phyloP scores from a whole-genome alignment of 2,329 filamentous ascomycete genomes.

The Capronia epimyces region DNA sequence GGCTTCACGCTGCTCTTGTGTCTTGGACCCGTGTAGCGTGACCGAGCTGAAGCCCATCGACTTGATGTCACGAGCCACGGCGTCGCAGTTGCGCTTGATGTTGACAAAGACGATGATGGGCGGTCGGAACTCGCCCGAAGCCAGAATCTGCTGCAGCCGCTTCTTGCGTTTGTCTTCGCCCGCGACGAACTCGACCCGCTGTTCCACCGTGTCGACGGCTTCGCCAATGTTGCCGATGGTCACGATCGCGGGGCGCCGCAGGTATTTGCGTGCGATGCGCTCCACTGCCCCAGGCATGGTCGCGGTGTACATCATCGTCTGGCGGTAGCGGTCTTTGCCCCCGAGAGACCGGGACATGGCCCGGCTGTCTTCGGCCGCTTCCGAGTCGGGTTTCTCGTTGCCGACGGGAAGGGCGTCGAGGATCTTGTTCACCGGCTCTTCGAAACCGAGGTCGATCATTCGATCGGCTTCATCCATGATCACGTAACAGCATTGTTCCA shows the following conservation, averaged over 20 bases:
- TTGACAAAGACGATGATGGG: conserved; percentile 99
- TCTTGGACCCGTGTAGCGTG: conserved; percentile 91
- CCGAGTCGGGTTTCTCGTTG: conserved; percentile 92
- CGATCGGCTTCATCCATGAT: conserved; percentile 99
- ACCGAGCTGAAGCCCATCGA: conserved; percentile 85
- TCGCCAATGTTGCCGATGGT: conserved; percentile 93
- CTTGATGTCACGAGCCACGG: conserved; percentile 88
- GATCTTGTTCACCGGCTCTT: conserved; percentile 96
- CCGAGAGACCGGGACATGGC: conserved; percentile 79
- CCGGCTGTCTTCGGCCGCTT: conserved; percentile 77
- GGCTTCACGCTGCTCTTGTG: conserved; percentile 94
- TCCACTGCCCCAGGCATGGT: conserved; percentile 94
- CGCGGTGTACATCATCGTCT: conserved; percentile 99
- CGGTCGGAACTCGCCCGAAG: conserved; percentile 70
- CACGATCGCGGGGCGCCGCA: conserved; percentile 85
- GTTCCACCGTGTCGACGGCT: conserved; percentile 95
- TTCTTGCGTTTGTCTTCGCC: conserved; percentile 97
- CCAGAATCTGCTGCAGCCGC: conserved; percentile 83
- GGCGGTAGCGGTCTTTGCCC: conserved; percentile 73
- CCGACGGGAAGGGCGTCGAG: conserved; percentile 84
- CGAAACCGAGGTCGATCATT: conserved; percentile 98
- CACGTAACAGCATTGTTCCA: conserved; percentile 95
- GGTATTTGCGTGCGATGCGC: conserved; percentile 93
- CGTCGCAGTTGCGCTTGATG: conserved; percentile 98
- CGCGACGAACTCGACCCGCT: conserved; percentile 83